phyloP scores from a whole-genome alignment of 495 filamentous ascomycete species.

The Xylaria curta region DNA sequence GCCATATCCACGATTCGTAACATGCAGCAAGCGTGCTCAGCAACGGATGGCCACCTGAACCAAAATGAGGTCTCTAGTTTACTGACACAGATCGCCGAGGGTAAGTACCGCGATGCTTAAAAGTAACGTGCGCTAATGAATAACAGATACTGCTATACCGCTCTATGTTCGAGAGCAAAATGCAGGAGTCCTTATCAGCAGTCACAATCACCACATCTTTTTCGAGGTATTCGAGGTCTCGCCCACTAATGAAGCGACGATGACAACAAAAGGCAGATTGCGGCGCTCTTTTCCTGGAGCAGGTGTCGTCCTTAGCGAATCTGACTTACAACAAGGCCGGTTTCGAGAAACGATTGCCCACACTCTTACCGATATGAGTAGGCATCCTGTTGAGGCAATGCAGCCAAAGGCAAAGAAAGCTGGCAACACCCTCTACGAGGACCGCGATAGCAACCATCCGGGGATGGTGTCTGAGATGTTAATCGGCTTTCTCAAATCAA shows the following conservation, averaged over 20 bases:
- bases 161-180: conserved; percentile 63
- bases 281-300: conserved; percentile 60
- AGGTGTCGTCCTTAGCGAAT: conserved; percentile 43
- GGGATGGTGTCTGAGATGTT: conserved; percentile 61
- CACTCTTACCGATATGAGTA: conserved; percentile 51
- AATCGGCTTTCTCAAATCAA: conserved; percentile 49
- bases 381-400: conserved; percentile 44
- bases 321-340: conserved; percentile 38
- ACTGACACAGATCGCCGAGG: conserved; percentile 5
- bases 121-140: neutral
- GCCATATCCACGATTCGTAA: conserved; percentile 29
- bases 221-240: conserved; percentile 65
- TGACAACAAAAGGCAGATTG: conserved; percentile 56
- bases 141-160: conserved; percentile 35
- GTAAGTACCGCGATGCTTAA: neutral
- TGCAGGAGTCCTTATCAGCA: conserved; percentile 59
- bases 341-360: conserved; percentile 49
- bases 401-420: conserved; percentile 52
- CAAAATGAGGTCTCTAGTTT: neutral
- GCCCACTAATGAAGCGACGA: conserved; percentile 52
- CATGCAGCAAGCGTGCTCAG: conserved; percentile 28
- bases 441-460: conserved; percentile 60
- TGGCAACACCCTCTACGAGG: conserved; percentile 43
- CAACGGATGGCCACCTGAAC: conserved; percentile 26
- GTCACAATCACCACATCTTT: conserved; percentile 34